phyloP scores from a whole-genome alignment of 2,329 filamentous ascomycete genomes.

The Hymenoscyphus repandus region DNA sequence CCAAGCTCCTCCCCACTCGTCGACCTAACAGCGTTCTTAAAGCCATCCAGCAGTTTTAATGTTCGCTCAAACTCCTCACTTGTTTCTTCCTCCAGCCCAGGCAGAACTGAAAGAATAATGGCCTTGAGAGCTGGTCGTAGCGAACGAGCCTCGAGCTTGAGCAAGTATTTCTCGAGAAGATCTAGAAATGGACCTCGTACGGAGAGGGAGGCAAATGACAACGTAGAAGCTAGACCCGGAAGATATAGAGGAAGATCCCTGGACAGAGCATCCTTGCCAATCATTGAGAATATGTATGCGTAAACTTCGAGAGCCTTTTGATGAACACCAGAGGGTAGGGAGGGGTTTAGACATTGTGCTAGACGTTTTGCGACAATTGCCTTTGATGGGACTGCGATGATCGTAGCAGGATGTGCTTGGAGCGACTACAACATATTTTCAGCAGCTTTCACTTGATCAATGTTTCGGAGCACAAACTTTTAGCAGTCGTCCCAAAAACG shows the following conservation, averaged over 20 bases:
- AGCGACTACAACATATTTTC: slow-evolving; percentile 56
- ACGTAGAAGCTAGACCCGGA: slow-evolving; percentile 79
- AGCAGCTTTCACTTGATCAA: slow-evolving; percentile 21
- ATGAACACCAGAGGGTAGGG: slow-evolving; percentile 90
- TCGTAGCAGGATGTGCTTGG: slow-evolving; percentile 73
- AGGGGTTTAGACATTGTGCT: slow-evolving; percentile 90
- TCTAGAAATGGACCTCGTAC: slow-evolving; percentile 82
- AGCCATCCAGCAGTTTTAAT: slow-evolving; percentile 68
- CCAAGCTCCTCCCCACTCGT: slow-evolving; percentile 45
- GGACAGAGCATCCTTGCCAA: slow-evolving; percentile 75
- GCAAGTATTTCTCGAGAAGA: slow-evolving; percentile 74
- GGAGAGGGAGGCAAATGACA: slow-evolving; percentile 91
- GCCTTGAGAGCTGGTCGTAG: slow-evolving; percentile 87
- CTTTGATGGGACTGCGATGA: slow-evolving; percentile 74
- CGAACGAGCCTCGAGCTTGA: slow-evolving; percentile 63
- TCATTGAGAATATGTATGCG: slow-evolving; percentile 77
- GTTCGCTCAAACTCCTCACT: slow-evolving; percentile 96
- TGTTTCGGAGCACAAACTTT: slow-evolving; percentile 54
- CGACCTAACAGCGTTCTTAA: slow-evolving; percentile 64
- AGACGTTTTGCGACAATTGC: slow-evolving; percentile 80
- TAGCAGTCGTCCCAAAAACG: slow-evolving; percentile 82
- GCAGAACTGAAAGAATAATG: slow-evolving; percentile 80
- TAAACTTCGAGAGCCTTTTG: slow-evolving; percentile 97
- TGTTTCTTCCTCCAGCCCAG: slow-evolving; percentile 90
- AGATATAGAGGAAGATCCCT: slow-evolving; percentile 82